phyloP scores from a whole-genome alignment of 2,329 filamentous ascomycete genomes.

The Calonectria naviculata region DNA sequence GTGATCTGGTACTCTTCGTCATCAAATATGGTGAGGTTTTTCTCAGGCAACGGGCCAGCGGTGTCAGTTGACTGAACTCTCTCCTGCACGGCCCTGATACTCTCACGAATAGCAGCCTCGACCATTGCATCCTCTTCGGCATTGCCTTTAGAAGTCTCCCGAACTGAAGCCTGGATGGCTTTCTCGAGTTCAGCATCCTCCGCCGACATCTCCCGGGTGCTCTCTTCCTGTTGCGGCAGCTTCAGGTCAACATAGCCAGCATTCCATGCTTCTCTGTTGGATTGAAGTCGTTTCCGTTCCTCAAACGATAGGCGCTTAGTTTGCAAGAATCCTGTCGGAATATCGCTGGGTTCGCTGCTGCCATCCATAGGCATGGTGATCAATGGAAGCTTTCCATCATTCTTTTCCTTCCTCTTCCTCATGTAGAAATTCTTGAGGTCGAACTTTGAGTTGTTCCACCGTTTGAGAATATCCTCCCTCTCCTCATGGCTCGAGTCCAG shows the following conservation, averaged over 20 bases:
- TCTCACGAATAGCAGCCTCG: constrained; percentile 79
- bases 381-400: constrained; percentile 47
- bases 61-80: constrained; percentile 40
- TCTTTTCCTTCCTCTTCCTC: constrained; percentile 59
- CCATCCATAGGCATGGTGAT: constrained; percentile 23
- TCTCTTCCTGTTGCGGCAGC: constrained; percentile 19
- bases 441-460: constrained; percentile 71
- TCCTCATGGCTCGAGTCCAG: constrained; percentile 66
- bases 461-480: constrained; percentile 69
- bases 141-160: constrained; percentile 77
- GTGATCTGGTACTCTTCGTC: constrained; percentile 59
- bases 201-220: constrained; percentile 24
- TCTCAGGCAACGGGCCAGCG: constrained; percentile 36
- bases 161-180: constrained; percentile 77
- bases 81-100: constrained; percentile 66
- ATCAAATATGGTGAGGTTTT: constrained; percentile 47
- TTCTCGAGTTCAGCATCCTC: constrained; percentile 75
- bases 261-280: constrained; percentile 58
- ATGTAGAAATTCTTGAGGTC: constrained; percentile 71
- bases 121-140: constrained; percentile 76
- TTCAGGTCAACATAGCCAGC: constrained; percentile 33
- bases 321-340: constrained; percentile 59
- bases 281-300: constrained; percentile 62
- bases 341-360: constrained; percentile 36
- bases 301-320: constrained; percentile 61